phyloP scores from a whole-genome alignment of 2,329 filamentous ascomycete genomes.

The Colletotrichum limetticola region DNA sequence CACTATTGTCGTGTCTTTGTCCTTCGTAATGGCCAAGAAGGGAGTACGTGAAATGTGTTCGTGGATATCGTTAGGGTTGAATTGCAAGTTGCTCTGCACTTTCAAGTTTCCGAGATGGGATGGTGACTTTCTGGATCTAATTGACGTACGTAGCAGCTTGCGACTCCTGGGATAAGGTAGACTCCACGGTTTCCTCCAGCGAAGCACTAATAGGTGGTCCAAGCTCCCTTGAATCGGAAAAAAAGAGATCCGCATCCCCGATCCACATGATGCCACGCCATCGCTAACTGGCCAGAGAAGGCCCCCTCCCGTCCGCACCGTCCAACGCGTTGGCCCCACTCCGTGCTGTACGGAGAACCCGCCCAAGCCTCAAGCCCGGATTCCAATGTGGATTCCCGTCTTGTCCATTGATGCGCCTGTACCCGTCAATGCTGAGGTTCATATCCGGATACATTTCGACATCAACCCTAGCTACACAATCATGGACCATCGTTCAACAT shows the following conservation, averaged over 20 bases:
- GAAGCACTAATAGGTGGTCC: conserved; percentile 36
- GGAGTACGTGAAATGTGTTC: neutral
- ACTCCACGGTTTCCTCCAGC: conserved; percentile 43
- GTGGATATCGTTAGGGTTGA: neutral
- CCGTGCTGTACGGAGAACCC: neutral
- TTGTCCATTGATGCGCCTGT: neutral
- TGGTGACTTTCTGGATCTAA: neutral
- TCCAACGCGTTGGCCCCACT: neutral
- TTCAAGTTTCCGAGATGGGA: neutral
- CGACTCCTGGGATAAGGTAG: conserved; percentile 15
- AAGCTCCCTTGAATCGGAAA: conserved; percentile 40
- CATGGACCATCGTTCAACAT: neutral
- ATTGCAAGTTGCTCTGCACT: too few relatives aligned
- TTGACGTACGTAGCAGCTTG: conserved; percentile 29
- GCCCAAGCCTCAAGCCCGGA: neutral
- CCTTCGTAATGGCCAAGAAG: neutral
- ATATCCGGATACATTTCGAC: too few relatives aligned
- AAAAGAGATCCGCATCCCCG: conserved; percentile 25
- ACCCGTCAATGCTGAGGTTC: neutral
- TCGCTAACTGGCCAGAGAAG: neutral
- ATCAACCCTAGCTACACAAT: too few relatives aligned
- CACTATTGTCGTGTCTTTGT: neutral
- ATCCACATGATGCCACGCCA: neutral
- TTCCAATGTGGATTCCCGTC: neutral
- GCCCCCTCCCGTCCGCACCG: too few relatives aligned